These are phyloP conservation scores for Penicillium sp. DNA, from an alignment of 2,329 filamentous ascomycete genomes.

Conservation along the genomic window DNA sequence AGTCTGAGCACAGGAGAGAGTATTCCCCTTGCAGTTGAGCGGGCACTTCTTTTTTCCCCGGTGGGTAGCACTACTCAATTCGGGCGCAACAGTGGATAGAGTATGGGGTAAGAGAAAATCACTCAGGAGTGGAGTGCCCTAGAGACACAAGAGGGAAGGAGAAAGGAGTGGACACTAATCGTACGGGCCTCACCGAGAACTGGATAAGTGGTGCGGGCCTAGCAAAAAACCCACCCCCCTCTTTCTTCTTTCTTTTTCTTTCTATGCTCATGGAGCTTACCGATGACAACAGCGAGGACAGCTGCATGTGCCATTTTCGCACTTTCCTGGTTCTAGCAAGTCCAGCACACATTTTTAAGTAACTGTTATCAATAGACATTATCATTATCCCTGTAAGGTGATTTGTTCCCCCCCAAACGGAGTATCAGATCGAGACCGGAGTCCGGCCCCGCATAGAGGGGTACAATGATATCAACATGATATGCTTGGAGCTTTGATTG, in stretches of 20 bases:
- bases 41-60: conserved; percentile 7
- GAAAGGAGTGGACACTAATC: background rate
- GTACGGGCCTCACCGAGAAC: conserved; percentile 25
- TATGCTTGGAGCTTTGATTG: conserved; percentile 16
- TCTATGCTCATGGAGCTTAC: background rate
- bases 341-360: background rate
- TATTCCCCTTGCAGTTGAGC: background rate
- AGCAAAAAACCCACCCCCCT: background rate
- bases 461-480: conserved; percentile 28
- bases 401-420: conserved; percentile 6
- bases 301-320: background rate
- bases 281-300: background rate
- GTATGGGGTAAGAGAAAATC: conserved; percentile 20
- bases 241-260: background rate
- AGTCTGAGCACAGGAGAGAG: background rate
- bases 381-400: background rate
- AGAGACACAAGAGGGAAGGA: background rate
- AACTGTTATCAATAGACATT: background rate
- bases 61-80: conserved; percentile 5
- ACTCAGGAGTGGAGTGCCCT: conserved; percentile 12
- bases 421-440: conserved; percentile 10
- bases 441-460: conserved; percentile 22
- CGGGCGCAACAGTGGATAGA: conserved; percentile 6
- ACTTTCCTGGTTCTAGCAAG: background rate
- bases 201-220: conserved; percentile 12